A percentile compares a stretch with the other conserved stretches of the same genome.
phyloP scores from a whole-genome alignment of 495 filamentous ascomycete genomes.

The Neurospora hispaniola region DNA sequence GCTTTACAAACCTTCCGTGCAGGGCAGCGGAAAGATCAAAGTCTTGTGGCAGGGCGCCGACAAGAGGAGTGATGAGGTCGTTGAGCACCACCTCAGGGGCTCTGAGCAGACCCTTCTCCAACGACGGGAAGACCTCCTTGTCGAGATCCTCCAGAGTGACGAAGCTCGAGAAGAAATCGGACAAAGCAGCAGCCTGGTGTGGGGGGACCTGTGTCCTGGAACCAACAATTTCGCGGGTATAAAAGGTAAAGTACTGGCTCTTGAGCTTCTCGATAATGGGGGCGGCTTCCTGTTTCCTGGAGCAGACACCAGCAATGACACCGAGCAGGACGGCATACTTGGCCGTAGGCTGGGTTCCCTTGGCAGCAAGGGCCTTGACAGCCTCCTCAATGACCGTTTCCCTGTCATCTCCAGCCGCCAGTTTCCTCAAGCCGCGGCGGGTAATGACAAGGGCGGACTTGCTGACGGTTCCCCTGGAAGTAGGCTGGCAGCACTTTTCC shows the following conservation, averaged over 20 bases:
- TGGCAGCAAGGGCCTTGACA: slow-evolving; percentile 55
- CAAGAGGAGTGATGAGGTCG: slow-evolving; percentile 59
- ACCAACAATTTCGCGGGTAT: slow-evolving; percentile 71
- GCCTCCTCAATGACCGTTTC: slow-evolving; percentile 51
- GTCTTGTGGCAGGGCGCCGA: slow-evolving; percentile 52
- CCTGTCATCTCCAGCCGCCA: slow-evolving; percentile 51
- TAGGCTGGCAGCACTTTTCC: slow-evolving; percentile 62
- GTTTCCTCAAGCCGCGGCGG: slow-evolving; percentile 58
- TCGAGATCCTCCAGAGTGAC: slow-evolving; percentile 64
- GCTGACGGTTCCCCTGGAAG: slow-evolving; percentile 46
- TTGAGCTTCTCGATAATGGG: slow-evolving; percentile 52
- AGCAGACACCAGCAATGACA: slow-evolving; percentile 74
- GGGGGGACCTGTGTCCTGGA: slow-evolving; percentile 59
- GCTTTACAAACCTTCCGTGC: slow-evolving; percentile 62
- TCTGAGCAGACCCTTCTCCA: slow-evolving; percentile 82
- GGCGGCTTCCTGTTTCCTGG: slow-evolving; percentile 50
- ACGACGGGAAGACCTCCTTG: slow-evolving; percentile 62
- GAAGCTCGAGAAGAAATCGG: slow-evolving; percentile 76
- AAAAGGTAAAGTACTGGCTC: slow-evolving; percentile 65
- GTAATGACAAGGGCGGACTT: slow-evolving; percentile 61
- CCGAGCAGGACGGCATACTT: slow-evolving; percentile 73
- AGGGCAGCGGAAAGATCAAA: slow-evolving; percentile 72
- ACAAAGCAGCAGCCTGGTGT: slow-evolving; percentile 61
- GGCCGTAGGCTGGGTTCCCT: slow-evolving; percentile 46
- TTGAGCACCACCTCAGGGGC: slow-evolving; percentile 82